Evolutionary conservation across 2,329 filamentous ascomycete genomes (phyloP).

Genomic region (Onygenales sp.): DNA sequence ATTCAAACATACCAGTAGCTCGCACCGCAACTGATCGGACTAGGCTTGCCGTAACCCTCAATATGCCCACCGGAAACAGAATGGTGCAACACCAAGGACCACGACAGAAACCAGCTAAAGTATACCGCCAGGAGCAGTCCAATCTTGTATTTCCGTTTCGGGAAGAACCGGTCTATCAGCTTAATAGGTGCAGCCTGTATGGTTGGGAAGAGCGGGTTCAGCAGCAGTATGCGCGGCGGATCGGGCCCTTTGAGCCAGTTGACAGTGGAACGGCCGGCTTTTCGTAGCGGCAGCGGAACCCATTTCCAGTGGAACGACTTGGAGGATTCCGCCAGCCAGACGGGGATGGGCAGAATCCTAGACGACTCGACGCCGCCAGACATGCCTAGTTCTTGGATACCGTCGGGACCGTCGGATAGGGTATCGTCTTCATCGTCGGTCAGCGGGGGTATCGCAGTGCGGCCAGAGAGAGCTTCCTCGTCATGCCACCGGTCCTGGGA

Average conservation of each 20-base stretch:
- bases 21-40: slow-evolving; percentile 36
- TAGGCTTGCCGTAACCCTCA: slow-evolving; percentile 38
- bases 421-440: slow-evolving; percentile 25
- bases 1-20: slow-evolving; percentile 34
- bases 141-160: slow-evolving; percentile 38
- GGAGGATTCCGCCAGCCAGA: slow-evolving; percentile 40
- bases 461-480: slow-evolving; percentile 15
- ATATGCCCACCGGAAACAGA: slow-evolving; percentile 39
- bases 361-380: not conserved
- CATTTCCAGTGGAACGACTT: slow-evolving; percentile 39
- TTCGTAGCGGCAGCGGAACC: slow-evolving; percentile 38
- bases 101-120: slow-evolving; percentile 38
- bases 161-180: slow-evolving; percentile 34
- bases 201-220: slow-evolving; percentile 37
- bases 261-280: slow-evolving; percentile 32
- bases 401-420: slow-evolving; percentile 27
- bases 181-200: slow-evolving; percentile 38
- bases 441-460: slow-evolving; percentile 24
- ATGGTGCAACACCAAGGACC: slow-evolving; percentile 35
- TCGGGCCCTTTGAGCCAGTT: slow-evolving; percentile 40
- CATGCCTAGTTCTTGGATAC: slow-evolving; percentile 11
- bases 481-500: slow-evolving; percentile 23
- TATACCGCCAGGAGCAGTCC: slow-evolving; percentile 34
- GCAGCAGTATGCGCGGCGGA: slow-evolving; percentile 36
- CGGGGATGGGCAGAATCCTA: slow-evolving; percentile 27